Evolutionary conservation across 768 basidiomycete species (phyloP).

Genomic region (Coprinopsis cinerea): DNA sequence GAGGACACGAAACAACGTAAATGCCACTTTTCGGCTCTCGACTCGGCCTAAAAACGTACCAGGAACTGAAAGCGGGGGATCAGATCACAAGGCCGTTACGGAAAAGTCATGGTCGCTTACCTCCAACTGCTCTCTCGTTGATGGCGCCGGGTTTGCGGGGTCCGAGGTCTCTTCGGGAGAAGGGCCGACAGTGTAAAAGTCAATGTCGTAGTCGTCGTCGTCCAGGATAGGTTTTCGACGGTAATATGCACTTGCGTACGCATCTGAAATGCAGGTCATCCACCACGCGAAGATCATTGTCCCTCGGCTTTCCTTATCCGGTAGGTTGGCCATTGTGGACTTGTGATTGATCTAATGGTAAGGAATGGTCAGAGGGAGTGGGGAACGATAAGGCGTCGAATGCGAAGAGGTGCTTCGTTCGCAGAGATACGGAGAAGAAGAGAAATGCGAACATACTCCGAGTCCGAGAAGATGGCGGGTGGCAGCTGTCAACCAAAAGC

Average conservation of each 20-base stretch:
- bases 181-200: constrained; percentile 77
- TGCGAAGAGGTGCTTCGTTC: not conserved
- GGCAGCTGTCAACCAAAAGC: constrained; percentile 77
- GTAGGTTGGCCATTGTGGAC: constrained; percentile 65
- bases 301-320: constrained; percentile 68
- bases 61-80: constrained; percentile 49
- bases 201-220: constrained; percentile 86
- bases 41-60: constrained; percentile 36
- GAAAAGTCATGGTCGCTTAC: constrained; percentile 30
- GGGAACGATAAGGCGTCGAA: not conserved
- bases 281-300: constrained; percentile 93
- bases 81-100: constrained; percentile 5
- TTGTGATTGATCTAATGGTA: constrained; percentile 72
- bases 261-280: constrained; percentile 85
- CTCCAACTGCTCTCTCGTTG: constrained; percentile 76
- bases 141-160: constrained; percentile 41
- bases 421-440: not conserved
- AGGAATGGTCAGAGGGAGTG: constrained; percentile 9
- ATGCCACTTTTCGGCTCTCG: constrained; percentile 6
- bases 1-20: constrained; percentile 14
- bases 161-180: constrained; percentile 43
- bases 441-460: constrained; percentile 36
- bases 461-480: constrained; percentile 77
- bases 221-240: constrained; percentile 81
- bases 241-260: constrained; percentile 79